phyloP scores from a whole-genome alignment of 352 stramenopile species.

The Phytophthora capsici region DNA sequence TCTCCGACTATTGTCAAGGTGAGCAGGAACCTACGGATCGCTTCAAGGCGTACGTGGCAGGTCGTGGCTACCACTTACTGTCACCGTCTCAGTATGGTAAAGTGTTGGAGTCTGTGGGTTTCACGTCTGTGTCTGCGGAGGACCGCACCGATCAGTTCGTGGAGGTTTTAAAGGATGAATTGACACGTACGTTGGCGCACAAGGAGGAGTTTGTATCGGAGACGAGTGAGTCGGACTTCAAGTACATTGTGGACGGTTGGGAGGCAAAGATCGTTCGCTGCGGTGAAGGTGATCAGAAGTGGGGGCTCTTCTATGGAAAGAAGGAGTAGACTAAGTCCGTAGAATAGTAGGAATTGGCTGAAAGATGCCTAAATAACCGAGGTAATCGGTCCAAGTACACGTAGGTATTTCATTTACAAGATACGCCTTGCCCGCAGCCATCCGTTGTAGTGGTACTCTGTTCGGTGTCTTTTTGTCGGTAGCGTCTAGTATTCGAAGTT shows the following conservation, averaged over 20 bases:
- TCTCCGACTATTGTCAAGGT: constrained; percentile 77
- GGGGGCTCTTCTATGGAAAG: constrained; percentile 77
- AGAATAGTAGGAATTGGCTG: too few species aligned
- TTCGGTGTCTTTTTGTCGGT: too few species aligned
- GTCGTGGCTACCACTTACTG: constrained; percentile 72
- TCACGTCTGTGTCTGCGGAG: constrained; percentile 59
- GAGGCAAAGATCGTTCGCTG: constrained; percentile 72
- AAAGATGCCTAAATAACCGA: too few species aligned
- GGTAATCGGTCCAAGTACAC: too few species aligned
- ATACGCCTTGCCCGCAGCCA: too few species aligned
- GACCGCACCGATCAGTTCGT: constrained; percentile 78
- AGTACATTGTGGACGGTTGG: constrained; percentile 76
- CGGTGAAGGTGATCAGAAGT: constrained; percentile 75
- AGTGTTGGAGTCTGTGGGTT: constrained; percentile 58
- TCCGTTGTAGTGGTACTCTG: too few species aligned
- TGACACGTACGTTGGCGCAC: constrained; percentile 57
- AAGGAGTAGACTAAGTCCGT: constrained; percentile 38
- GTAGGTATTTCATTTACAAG: too few species aligned
- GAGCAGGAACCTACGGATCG: constrained; percentile 55
- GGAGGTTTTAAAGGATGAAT: constrained; percentile 65
- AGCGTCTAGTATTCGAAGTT: too few species aligned
- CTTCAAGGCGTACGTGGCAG: constrained; percentile 66
- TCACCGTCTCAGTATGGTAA: constrained; percentile 66
- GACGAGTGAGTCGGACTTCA: constrained; percentile 70
- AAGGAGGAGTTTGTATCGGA: constrained; percentile 74